Conservation (phyloP, 1,284 basidiomycete species). For the Microbotryum silenes-acaulis region DNA sequence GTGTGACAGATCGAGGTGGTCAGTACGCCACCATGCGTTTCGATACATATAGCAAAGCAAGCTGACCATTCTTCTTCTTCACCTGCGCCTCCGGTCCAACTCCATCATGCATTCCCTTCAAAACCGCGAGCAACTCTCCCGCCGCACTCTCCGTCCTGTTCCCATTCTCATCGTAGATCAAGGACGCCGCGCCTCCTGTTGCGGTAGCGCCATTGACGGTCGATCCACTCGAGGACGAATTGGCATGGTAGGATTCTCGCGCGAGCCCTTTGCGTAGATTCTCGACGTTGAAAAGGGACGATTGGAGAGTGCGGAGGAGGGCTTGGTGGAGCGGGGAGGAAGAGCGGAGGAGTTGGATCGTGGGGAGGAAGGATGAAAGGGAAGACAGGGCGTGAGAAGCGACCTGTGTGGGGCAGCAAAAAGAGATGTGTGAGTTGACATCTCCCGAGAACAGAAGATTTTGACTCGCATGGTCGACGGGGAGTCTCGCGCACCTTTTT, state of each 20-base stretch:
- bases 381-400: constrained; percentile 18
- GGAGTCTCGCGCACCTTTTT: constrained; percentile 19
- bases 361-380: constrained; percentile 20
- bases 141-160: constrained; percentile 2
- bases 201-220: no score
- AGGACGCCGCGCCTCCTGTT: no score
- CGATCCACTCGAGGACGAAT: no score
- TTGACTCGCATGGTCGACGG: not conserved
- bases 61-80: not conserved
- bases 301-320: constrained; percentile 20
- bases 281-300: constrained; percentile 29
- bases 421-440: not conserved
- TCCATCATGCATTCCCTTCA: not conserved
- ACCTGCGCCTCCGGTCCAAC: not conserved
- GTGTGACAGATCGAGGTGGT: not conserved
- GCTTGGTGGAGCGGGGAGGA: not conserved
- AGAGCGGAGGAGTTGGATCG: constrained; percentile 5
- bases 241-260: constrained; percentile 21
- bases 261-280: constrained; percentile 28
- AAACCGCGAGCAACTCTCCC: constrained; percentile 13
- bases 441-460: not conserved
- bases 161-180: no score
- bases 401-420: constrained; percentile 3
- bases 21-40: no score
- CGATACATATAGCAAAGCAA: not conserved